These are phyloP conservation scores for Yarrowia deformans DNA, from an alignment of 805 yeast genomes.

Conservation along the genomic window DNA sequence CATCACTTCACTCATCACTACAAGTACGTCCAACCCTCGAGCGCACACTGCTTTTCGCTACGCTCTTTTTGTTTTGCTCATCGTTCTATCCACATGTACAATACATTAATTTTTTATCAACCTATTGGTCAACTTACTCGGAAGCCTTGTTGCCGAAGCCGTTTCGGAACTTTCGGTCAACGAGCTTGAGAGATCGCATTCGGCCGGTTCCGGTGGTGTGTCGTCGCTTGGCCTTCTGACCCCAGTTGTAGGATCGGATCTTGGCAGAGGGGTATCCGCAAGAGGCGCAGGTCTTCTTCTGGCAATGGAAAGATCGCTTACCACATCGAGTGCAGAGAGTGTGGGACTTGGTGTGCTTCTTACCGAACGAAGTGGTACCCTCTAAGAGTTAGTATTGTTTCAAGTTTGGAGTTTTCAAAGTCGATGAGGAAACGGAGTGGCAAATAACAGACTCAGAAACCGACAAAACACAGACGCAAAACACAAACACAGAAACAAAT, in stretches of 20 bases:
- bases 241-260: slow-evolving; percentile 96
- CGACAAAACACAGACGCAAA: no score
- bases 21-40: no score
- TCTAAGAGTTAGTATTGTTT: slow-evolving; percentile 49
- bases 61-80: no score
- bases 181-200: slow-evolving; percentile 96
- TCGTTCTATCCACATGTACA: slow-evolving; percentile 35
- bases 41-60: no score
- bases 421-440: no score
- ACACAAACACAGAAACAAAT: no score
- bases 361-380: slow-evolving; percentile 99
- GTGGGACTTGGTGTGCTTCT: slow-evolving; percentile 99
- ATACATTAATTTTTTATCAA: slow-evolving; percentile 36
- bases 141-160: slow-evolving; percentile 88
- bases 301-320: slow-evolving; percentile 97
- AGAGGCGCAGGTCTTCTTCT: slow-evolving; percentile 97
- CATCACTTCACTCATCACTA: no score
- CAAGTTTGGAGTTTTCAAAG: no score
- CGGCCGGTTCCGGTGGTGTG: slow-evolving; percentile 99
- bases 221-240: slow-evolving; percentile 98
- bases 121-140: slow-evolving; percentile 35
- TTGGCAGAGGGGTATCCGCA: slow-evolving; percentile 99
- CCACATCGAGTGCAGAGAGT: slow-evolving; percentile 97
- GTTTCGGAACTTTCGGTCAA: slow-evolving; percentile 98
- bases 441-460: no score